Evolutionary conservation across 2,329 filamentous ascomycete genomes (phyloP).

Genomic region (Aspergillus sp.): DNA sequence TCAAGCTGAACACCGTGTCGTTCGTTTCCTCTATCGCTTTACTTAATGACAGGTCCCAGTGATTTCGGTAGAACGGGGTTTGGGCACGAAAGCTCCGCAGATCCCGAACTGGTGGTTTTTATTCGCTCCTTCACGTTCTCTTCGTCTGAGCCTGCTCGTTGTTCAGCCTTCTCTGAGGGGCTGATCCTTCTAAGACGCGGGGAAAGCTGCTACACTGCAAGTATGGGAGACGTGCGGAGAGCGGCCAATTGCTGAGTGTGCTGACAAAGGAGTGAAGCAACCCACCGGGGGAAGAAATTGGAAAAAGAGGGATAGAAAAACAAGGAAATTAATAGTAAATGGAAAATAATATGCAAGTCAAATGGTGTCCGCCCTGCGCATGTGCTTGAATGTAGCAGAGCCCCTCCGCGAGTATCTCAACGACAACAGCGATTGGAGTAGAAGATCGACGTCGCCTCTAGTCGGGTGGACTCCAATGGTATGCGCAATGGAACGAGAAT

Average conservation of each 20-base stretch:
- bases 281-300: constrained; percentile 10
- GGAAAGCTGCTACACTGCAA: constrained; percentile 34
- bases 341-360: constrained; percentile 25
- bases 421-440: constrained; percentile 13
- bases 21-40: constrained; percentile 10
- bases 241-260: constrained; percentile 30
- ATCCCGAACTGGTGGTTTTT: constrained; percentile 17
- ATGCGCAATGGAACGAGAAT: constrained; percentile 8
- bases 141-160: constrained; percentile 17
- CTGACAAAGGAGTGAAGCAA: constrained; percentile 14
- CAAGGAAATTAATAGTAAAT: constrained; percentile 14
- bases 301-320: constrained; percentile 4
- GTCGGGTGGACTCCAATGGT: constrained; percentile 13
- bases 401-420: constrained; percentile 18
- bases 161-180: constrained; percentile 28
- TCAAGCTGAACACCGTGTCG: constrained; percentile 12
- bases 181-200: constrained; percentile 34
- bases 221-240: constrained; percentile 26
- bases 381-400: constrained; percentile 28
- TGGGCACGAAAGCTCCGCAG: constrained; percentile 12
- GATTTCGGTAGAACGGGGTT: constrained; percentile 13
- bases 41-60: constrained; percentile 14
- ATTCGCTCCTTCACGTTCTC: constrained; percentile 20
- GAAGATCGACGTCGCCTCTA: constrained; percentile 13
- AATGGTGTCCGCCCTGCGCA: constrained; percentile 26